A percentile compares a stretch with the other conserved stretches of the same genome.
These are phyloP conservation scores for Starmerella bombi DNA, from an alignment of 805 yeast genomes.

Conservation along the genomic window DNA sequence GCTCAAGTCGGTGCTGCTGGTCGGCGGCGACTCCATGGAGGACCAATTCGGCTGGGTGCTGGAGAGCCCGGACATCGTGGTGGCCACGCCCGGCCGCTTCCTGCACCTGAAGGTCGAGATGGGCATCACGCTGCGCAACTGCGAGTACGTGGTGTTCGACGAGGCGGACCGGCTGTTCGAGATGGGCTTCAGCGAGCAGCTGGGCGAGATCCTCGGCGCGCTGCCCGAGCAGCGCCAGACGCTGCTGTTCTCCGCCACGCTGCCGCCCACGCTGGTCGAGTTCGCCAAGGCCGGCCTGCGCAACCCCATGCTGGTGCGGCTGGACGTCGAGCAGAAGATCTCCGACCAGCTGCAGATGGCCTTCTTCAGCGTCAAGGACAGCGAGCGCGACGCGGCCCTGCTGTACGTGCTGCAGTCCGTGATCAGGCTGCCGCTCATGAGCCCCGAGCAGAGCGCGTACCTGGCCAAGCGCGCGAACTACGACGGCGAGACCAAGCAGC, in stretches of 20 bases:
- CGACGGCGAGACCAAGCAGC: conserved; percentile 32
- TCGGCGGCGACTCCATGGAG: conserved; percentile 98
- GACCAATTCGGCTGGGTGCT: conserved; percentile 90
- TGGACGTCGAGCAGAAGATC: conserved; percentile 84
- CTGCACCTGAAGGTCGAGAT: conserved; percentile 91
- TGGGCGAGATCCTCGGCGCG: conserved; percentile 74
- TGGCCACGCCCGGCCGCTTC: conserved; percentile 97
- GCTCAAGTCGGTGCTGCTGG: conserved; percentile 62
- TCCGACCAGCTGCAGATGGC: conserved; percentile 87
- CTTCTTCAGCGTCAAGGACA: conserved; percentile 63
- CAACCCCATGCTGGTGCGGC: conserved; percentile 81
- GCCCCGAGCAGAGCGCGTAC: conserved; percentile 50
- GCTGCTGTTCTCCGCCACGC: conserved; percentile 82
- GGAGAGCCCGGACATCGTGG: conserved; percentile 83
- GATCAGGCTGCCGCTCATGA: conserved; percentile 70
- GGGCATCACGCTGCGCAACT: conserved; percentile 67
- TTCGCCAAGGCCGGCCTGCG: conserved; percentile 94
- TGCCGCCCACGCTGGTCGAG: conserved; percentile 83
- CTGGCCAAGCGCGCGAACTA: conserved; percentile 40
- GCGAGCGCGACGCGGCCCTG: conserved; percentile 82
- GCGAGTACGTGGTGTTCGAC: conserved; percentile 88
- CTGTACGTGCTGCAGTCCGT: conserved; percentile 66
- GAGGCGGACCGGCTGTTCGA: conserved; percentile 96
- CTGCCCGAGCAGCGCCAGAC: conserved; percentile 79
- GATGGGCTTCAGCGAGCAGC: conserved; percentile 89